phyloP scores from a whole-genome alignment of 2,329 filamentous ascomycete species.

The Neocucurbitaria cava region DNA sequence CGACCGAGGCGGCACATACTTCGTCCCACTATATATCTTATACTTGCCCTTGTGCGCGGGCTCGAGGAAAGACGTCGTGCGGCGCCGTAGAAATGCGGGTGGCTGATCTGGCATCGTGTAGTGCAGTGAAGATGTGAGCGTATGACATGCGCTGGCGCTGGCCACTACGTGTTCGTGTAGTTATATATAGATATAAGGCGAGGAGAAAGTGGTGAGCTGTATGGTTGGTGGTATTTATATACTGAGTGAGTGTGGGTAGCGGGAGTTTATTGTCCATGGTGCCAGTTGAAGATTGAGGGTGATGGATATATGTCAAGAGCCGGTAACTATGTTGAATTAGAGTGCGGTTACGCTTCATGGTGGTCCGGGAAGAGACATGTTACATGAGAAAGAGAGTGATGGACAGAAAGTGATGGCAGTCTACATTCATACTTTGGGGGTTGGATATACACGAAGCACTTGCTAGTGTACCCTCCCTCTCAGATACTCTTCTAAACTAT shows the following conservation, averaged over 20 bases:
- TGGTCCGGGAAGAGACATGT: too few relatives aligned
- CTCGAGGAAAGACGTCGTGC: constrained; percentile 4
- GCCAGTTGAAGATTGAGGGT: background rate
- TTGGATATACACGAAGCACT: background rate
- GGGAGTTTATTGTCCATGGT: too few relatives aligned
- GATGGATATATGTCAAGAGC: background rate
- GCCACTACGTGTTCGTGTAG: background rate
- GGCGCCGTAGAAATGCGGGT: background rate
- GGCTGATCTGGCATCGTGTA: background rate
- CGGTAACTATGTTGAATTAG: background rate
- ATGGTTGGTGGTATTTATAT: too few relatives aligned
- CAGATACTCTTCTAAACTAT: too few relatives aligned
- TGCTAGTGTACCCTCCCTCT: too few relatives aligned
- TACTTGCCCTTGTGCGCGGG: background rate
- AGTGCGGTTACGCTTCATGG: background rate
- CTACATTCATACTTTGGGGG: too few relatives aligned
- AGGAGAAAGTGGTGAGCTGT: too few relatives aligned
- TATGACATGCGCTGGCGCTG: background rate
- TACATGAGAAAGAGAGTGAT: background rate
- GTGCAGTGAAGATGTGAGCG: background rate
- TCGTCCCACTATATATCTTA: background rate
- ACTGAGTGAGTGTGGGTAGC: too few relatives aligned
- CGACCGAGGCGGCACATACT: background rate
- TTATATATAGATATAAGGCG: too few relatives aligned
- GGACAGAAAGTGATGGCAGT: background rate